These are phyloP conservation scores for Aspergillus sp. DNA, from an alignment of 2,329 filamentous ascomycete species.

Conservation along the genomic window DNA sequence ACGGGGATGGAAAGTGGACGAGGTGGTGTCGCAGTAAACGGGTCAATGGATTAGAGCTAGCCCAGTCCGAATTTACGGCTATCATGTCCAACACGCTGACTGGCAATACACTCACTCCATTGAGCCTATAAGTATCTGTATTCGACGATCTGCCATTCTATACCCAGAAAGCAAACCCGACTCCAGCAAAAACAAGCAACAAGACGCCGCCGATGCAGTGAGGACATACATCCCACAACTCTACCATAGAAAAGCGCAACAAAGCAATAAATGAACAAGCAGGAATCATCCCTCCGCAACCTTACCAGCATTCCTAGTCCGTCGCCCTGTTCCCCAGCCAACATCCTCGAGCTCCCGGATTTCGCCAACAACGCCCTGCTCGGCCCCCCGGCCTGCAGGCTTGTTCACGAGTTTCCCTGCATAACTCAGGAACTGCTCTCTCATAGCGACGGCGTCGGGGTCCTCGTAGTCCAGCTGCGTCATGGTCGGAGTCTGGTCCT, in stretches of 20 bases:
- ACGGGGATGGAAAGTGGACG: no score
- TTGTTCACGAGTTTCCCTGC: slow-evolving; percentile 35
- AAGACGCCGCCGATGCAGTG: slow-evolving; percentile 4
- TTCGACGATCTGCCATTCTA: no score
- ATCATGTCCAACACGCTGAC: no score
- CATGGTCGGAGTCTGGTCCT: slow-evolving; percentile 31
- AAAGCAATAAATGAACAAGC: slow-evolving; percentile 1
- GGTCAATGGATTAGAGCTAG: no score
- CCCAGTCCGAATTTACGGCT: no score
- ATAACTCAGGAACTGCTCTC: slow-evolving; percentile 44
- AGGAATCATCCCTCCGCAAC: slow-evolving; percentile 9
- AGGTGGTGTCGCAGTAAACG: no score
- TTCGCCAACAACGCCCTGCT: slow-evolving; percentile 17
- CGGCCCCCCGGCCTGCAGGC: slow-evolving; percentile 8
- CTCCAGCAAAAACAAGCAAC: neutral
- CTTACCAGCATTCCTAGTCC: slow-evolving; percentile 24
- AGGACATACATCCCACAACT: slow-evolving; percentile 2
- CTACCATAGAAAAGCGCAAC: slow-evolving; percentile 1
- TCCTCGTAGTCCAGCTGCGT: slow-evolving; percentile 42
- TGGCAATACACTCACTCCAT: no score
- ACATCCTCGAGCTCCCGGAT: slow-evolving; percentile 24
- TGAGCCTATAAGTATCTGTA: no score
- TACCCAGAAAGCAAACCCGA: neutral
- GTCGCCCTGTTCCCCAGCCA: slow-evolving; percentile 26
- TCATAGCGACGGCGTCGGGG: slow-evolving; percentile 45